These are phyloP conservation scores for Trametes polyzona DNA, from an alignment of 1,284 basidiomycete species.

Conservation along the genomic window DNA sequence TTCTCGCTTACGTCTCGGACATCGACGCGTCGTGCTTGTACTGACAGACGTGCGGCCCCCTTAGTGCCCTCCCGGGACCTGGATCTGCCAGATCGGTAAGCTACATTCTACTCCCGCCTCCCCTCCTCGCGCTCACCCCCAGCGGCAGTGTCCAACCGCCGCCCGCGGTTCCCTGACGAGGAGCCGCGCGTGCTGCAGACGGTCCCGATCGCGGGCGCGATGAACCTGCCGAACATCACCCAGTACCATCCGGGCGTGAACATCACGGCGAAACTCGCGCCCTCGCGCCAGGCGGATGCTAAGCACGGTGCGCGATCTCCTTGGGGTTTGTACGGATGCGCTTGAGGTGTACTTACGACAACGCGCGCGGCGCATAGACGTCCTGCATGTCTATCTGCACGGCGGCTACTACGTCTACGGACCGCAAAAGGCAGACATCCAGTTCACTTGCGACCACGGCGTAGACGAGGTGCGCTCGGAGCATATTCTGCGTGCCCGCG, in stretches of 20 bases:
- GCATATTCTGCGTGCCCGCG: neutral
- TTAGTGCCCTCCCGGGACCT: constrained; percentile 41
- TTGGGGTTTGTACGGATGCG: neutral
- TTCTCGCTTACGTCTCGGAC: neutral
- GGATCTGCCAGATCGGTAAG: constrained; percentile 41
- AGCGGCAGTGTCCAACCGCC: constrained; percentile 38
- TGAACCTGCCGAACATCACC: constrained; percentile 19
- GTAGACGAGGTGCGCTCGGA: constrained; percentile 34
- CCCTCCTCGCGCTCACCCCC: neutral
- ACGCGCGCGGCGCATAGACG: constrained; percentile 24
- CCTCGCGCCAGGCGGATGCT: constrained; percentile 14
- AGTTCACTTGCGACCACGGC: constrained; percentile 44
- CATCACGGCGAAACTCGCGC: constrained; percentile 28
- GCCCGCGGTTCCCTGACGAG: constrained; percentile 42
- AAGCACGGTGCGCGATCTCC: constrained; percentile 24
- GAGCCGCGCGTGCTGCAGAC: constrained; percentile 43
- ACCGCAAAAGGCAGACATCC: constrained; percentile 43
- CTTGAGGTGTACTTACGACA: neutral
- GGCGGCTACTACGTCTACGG: constrained; percentile 44
- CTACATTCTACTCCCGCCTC: neutral
- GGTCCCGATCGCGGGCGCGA: constrained; percentile 43
- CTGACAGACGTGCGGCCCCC: constrained; percentile 29
- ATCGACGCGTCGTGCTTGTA: neutral
- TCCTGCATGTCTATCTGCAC: constrained; percentile 44
- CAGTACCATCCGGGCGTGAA: constrained; percentile 29